Evolutionary conservation across 2,329 filamentous ascomycete species (phyloP), one percentile per base, ranked within the genome.

Genomic region (Colletotrichum navitas): DNA sequence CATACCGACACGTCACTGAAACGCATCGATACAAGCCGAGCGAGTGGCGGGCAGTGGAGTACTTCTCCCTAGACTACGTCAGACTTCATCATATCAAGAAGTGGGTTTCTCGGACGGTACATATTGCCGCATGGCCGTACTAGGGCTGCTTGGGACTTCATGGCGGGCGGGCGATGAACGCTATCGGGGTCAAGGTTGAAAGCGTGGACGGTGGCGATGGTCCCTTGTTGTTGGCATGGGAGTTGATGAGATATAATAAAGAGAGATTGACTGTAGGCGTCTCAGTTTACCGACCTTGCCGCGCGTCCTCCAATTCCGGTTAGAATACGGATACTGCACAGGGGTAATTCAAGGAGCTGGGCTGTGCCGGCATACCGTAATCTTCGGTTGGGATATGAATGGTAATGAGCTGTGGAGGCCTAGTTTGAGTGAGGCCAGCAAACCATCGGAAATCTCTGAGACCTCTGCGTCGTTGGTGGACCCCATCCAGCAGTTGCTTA

Each of bases 1-100:
- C 74, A 73, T 88, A 88, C 47, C 82, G 83, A 49, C 83, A 83
- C 14, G 85, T 84, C 41, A 84, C 80, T 55, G 80, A 78, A 16
- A 89, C 85, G 58, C 83, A 83, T 67, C 81, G 81, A 74, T 87
- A 86, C 55, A 87, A 75, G 41, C 84, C 85, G 5, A 88, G 76
- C 4, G 79, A 75, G 73, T 88, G 85, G 2, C 85, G 83, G 7
- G 83, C 79, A 3, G 85, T 83, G 7, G 82, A 85, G 74, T 78
- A 85, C 49, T 80, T 78, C 73, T 87, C 85, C 58, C 85, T 56
- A 24, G 52, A 39, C 11, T 36, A 86, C n/a, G 60, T 60, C 63
- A 74, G 52, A 75, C 34, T 16, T 58, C 12, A 47, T 26, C 39
- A n/a, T n/a, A 29, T 12, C 26, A 21, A 16, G n/a, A n/a, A 26